phyloP scores from a whole-genome alignment of 331 rosid genomes.

The Malus hybrid region DNA sequence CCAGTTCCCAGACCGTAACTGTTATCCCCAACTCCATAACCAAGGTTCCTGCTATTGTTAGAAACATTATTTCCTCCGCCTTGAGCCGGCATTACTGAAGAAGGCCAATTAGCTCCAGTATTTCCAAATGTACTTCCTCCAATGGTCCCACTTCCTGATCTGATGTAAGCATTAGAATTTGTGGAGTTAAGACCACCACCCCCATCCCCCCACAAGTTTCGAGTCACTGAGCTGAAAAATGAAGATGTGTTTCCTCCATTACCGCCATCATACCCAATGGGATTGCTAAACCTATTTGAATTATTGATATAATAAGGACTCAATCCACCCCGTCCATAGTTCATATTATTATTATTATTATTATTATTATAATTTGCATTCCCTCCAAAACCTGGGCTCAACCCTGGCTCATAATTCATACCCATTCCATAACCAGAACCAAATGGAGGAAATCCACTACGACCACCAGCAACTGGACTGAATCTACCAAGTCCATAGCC shows the following conservation, averaged over 20 bases:
- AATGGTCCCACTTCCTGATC: slow-evolving; percentile 56
- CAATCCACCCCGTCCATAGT: slow-evolving; percentile 60
- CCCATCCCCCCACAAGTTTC: slow-evolving; percentile 77
- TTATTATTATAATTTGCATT: slow-evolving; percentile 51
- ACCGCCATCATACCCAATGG: slow-evolving; percentile 57
- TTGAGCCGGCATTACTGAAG: slow-evolving; percentile 53
- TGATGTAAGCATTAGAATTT: slow-evolving; percentile 53
- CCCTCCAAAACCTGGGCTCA: slow-evolving; percentile 63
- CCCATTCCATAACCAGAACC: slow-evolving; percentile 74
- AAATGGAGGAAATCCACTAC: slow-evolving; percentile 63
- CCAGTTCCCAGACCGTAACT: slow-evolving; percentile 53
- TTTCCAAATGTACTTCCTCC: slow-evolving; percentile 51
- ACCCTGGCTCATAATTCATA: slow-evolving; percentile 72
- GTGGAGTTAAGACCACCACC: slow-evolving; percentile 54
- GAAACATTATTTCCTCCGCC: slow-evolving; percentile 49
- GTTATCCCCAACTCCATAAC: slow-evolving; percentile 54
- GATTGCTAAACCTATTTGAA: slow-evolving; percentile 58
- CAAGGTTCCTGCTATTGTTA: slow-evolving; percentile 50
- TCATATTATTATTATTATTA: slow-evolving; percentile 41
- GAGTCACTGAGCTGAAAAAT: slow-evolving; percentile 67
- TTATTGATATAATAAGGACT: slow-evolving; percentile 57
- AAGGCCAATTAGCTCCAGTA: slow-evolving; percentile 63
- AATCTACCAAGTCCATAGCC: slow-evolving; percentile 80
- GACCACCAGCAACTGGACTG: slow-evolving; percentile 60
- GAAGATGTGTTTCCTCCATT: slow-evolving; percentile 65